Evolutionary conservation across 176 grass and related monocot species (phyloP).

Genomic region (Rhipidocladum racemiflorum): DNA sequence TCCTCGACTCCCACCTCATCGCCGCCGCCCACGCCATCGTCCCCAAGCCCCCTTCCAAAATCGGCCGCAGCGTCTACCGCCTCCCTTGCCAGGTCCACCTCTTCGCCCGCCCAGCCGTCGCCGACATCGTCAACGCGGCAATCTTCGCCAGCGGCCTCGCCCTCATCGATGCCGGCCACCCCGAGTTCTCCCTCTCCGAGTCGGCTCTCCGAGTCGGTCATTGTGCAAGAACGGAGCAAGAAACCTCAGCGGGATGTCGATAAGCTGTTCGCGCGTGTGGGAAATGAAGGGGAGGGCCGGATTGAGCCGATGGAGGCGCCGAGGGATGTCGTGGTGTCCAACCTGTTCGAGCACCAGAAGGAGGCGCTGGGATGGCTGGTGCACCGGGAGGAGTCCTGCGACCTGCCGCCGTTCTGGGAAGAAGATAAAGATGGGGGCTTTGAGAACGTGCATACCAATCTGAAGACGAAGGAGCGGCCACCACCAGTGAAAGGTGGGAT

Average conservation of each 20-base stretch:
- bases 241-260: conserved; percentile 47
- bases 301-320: conserved; percentile 58
- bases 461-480: conserved; percentile 43
- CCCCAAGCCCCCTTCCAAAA: conserved; percentile 34
- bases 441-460: conserved; percentile 59
- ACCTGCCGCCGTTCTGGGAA: conserved; percentile 86
- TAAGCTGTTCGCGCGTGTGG: conserved; percentile 57
- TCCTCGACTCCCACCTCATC: conserved; percentile 63
- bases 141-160: conserved; percentile 36
- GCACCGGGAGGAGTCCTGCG: conserved; percentile 64
- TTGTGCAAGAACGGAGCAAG: conserved; percentile 49
- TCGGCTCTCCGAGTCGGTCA: conserved; percentile 72
- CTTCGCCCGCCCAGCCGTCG: conserved; percentile 51
- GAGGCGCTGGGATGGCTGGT: conserved; percentile 75
- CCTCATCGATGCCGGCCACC: conserved; percentile 46
- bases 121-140: conserved; percentile 23
- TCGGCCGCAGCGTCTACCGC: not conserved
- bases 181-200: conserved; percentile 69
- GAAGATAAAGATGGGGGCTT: conserved; percentile 39
- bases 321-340: conserved; percentile 52
- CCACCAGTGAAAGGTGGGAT: conserved; percentile 68
- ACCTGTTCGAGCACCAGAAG: conserved; percentile 80
- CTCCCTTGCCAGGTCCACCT: conserved; percentile 80
- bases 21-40: conserved; percentile 51
- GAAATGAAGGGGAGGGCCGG: conserved; percentile 29